These are phyloP conservation scores for Filosporella fistucella DNA, from an alignment of 495 filamentous ascomycete genomes.

Conservation along the genomic window DNA sequence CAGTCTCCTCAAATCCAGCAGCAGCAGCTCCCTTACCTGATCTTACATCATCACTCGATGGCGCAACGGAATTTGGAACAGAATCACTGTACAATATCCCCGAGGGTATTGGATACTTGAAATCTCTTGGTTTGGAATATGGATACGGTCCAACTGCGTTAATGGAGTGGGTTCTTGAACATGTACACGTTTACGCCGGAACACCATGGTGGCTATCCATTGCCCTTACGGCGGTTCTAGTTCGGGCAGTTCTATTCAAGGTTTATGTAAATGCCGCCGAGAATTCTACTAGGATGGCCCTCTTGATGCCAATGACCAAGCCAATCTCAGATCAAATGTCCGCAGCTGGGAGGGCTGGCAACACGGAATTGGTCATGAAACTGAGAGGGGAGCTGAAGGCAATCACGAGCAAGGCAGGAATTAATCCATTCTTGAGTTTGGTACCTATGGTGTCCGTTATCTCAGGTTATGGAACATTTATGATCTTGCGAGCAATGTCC, in stretches of 20 bases:
- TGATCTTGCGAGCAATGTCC: constrained; percentile 70
- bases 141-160: constrained; percentile 69
- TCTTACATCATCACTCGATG: constrained; percentile 20
- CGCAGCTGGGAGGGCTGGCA: constrained; percentile 26
- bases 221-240: constrained; percentile 50
- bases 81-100: constrained; percentile 44
- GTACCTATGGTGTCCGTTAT: constrained; percentile 62
- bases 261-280: constrained; percentile 57
- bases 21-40: constrained; percentile 6
- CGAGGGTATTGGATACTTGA: constrained; percentile 77
- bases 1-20: constrained; percentile 13
- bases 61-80: constrained; percentile 33
- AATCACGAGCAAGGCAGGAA: constrained; percentile 47
- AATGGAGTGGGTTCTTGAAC: constrained; percentile 73
- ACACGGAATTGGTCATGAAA: constrained; percentile 37
- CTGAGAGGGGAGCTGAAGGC: constrained; percentile 38
- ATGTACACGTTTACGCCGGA: constrained; percentile 68
- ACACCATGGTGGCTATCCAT: constrained; percentile 83
- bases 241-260: constrained; percentile 63
- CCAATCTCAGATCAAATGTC: constrained; percentile 48
- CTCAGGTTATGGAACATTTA: constrained; percentile 74
- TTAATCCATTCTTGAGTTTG: constrained; percentile 47
- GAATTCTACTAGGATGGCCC: constrained; percentile 45
- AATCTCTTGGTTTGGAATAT: constrained; percentile 77
- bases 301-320: constrained; percentile 40